Percentiles rank a stretch among this genome's conserved stretches.
These are phyloP conservation scores for Mollisia scopiformis DNA, from an alignment of 2,329 filamentous ascomycete genomes.

Conservation along the genomic window DNA sequence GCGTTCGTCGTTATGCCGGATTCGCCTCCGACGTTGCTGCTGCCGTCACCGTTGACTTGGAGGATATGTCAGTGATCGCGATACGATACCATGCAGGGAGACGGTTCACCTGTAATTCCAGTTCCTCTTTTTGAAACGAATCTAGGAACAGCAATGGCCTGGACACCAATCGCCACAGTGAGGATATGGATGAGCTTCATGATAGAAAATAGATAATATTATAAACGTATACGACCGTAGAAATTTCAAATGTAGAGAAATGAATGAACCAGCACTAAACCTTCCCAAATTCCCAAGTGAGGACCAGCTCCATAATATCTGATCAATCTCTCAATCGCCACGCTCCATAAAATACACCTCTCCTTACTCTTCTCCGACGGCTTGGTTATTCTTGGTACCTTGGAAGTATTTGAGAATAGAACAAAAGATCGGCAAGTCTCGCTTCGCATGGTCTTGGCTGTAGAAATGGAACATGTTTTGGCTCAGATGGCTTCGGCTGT, in stretches of 20 bases:
- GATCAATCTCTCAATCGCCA: neutral
- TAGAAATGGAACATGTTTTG: neutral
- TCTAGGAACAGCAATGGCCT: neutral
- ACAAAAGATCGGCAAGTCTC: neutral
- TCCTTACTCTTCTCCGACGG: neutral
- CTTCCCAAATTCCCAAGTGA: neutral
- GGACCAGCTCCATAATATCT: neutral
- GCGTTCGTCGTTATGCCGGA: slow-evolving; percentile 15
- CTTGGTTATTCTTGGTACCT: neutral
- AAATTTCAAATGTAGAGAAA: neutral
- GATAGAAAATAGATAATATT: neutral
- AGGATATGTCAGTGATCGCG: neutral
- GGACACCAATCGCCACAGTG: neutral
- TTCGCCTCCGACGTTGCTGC: slow-evolving; percentile 17
- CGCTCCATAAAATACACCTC: neutral
- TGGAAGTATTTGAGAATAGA: neutral
- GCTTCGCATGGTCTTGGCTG: neutral
- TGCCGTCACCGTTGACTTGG: slow-evolving; percentile 27
- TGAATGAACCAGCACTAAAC: neutral
- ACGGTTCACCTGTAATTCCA: neutral
- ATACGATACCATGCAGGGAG: neutral
- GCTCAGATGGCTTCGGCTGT: neutral
- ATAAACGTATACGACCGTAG: neutral
- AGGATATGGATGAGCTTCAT: neutral
- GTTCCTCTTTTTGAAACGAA: neutral